These are phyloP conservation scores for Kodamaea restingae DNA, from an alignment of 805 yeast species.

Conservation along the genomic window DNA sequence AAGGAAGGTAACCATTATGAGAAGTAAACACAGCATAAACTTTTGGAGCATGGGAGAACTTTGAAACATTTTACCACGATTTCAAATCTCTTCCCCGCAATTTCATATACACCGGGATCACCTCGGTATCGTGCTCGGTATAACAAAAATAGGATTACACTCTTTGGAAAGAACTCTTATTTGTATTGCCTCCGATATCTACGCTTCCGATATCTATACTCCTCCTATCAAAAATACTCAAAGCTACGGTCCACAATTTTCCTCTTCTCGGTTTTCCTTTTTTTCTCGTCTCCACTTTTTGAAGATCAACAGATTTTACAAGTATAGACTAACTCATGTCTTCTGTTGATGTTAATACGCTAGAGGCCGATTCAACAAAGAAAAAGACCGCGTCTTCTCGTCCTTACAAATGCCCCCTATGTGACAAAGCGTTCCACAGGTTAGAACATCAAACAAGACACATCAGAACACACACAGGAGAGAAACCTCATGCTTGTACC, in stretches of 20 bases:
- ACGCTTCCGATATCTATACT: neutral
- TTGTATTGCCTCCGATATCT: no score
- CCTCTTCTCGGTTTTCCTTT: constrained; percentile 3
- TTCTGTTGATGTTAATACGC: constrained; percentile 1
- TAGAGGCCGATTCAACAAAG: constrained; percentile 1
- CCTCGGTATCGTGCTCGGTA: no score
- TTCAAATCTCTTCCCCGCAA: no score
- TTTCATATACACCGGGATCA: no score
- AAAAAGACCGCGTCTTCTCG: constrained; percentile 29
- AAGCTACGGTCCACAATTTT: neutral
- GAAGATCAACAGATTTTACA: constrained; percentile 3
- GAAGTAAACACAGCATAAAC: no score
- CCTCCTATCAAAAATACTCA: neutral
- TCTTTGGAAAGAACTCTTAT: no score
- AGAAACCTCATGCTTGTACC: constrained; percentile 81
- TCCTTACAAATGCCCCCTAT: constrained; percentile 82
- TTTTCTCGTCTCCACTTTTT: constrained; percentile 4
- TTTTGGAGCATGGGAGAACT: no score
- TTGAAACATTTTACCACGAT: no score
- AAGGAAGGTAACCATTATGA: neutral
- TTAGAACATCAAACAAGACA: constrained; percentile 90
- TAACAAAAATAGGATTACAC: no score
- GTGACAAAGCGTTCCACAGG: constrained; percentile 83
- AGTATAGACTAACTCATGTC: constrained; percentile 2
- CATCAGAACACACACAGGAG: constrained; percentile 90